Conservation (phyloP, 1,284 basidiomycete species). For the Takashimella tepidaria region DNA sequence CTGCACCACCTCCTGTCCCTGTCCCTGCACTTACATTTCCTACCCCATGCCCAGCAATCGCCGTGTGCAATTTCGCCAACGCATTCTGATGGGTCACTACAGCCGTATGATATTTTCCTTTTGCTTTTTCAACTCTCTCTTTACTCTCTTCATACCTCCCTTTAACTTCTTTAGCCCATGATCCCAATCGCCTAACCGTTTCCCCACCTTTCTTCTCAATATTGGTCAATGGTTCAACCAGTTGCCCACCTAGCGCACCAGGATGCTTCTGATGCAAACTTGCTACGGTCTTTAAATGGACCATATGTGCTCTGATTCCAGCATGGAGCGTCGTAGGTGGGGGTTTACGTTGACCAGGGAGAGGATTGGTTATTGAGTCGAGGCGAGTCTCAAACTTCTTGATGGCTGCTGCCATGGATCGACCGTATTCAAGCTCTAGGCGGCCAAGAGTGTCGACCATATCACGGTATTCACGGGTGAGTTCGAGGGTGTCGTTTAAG, state of each 20-base stretch:
- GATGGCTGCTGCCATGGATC: conserved; percentile 10
- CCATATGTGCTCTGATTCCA: conserved; percentile 13
- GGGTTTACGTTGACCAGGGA: conserved; percentile 11
- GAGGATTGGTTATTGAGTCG: conserved; percentile 1
- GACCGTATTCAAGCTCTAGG: conserved; percentile 17
- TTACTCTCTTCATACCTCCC: conserved; percentile 14
- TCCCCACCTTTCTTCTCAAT: conserved; percentile 15
- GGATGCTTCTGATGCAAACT: conserved; percentile 15
- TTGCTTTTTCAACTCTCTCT: conserved; percentile 15
- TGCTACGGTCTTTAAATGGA: conserved; percentile 10
- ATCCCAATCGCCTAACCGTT: conserved; percentile 6
- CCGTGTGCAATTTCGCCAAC: conserved; percentile 6
- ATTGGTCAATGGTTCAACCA: conserved; percentile 11
- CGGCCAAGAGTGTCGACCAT: conserved; percentile 17
- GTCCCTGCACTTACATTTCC: background rate
- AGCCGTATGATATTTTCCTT: conserved; percentile 11
- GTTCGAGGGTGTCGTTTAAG: conserved; percentile 16
- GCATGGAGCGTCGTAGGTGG: conserved; percentile 7
- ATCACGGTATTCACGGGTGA: conserved; percentile 19
- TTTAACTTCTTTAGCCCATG: conserved; percentile 17
- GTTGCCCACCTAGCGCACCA: conserved; percentile 9
- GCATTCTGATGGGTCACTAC: conserved; percentile 11
- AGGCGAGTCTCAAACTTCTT: conserved; percentile 16
- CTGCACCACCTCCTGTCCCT: background rate
- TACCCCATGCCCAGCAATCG: too few species aligned